Evolutionary conservation across 371 early-diverging fungal genomes (phyloP), one percentile per base, ranked within the genome.

Genomic region (Circinella umbellata): DNA sequence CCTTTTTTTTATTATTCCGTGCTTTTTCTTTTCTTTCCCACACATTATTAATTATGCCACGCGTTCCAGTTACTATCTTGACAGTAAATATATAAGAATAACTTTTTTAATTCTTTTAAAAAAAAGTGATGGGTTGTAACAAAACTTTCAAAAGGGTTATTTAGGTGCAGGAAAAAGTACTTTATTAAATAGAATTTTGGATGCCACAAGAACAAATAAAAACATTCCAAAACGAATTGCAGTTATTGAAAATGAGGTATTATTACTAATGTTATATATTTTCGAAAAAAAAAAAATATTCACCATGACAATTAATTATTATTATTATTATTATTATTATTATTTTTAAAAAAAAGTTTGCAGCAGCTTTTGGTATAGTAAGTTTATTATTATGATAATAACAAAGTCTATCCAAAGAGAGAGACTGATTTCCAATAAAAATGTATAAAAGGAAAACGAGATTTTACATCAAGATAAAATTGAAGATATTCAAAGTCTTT

Each of bases 361-460:
- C 76, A 13, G 81, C 79, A 15, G 76, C 79, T 8, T 79, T 82
- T 67, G 82, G 82, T 11, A 74, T 80, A 17, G 69, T 69, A 63
- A 36, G 70, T 49, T 49, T 27, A 27, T 27, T 27, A 27, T 27
- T 27, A 27, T n/a, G n/a, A n/a, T n/a, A n/a, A n/a, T n/a, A n/a
- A n/a, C n/a, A n/a, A n/a, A n/a, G n/a, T n/a, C n/a, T n/a, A n/a
- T n/a, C n/a, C n/a, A n/a, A n/a, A n/a, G n/a, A n/a, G n/a, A n/a
- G n/a, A n/a, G n/a, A n/a, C n/a, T n/a, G n/a, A n/a, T n/a, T n/a
- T n/a, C n/a, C n/a, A n/a, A n/a, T n/a, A n/a, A n/a, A n/a, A n/a
- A n/a, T n/a, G n/a, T n/a, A n/a, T n/a, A n/a, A n/a, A n/a, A 57
- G 57, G 82, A 80, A 62, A 80, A 80, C 55, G 80, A 80, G 49